A percentile compares a stretch with the other conserved stretches of the same genome.
Evolutionary conservation across 2,329 filamentous ascomycete genomes (phyloP).

Genomic region (Penicillium capsulatum): DNA sequence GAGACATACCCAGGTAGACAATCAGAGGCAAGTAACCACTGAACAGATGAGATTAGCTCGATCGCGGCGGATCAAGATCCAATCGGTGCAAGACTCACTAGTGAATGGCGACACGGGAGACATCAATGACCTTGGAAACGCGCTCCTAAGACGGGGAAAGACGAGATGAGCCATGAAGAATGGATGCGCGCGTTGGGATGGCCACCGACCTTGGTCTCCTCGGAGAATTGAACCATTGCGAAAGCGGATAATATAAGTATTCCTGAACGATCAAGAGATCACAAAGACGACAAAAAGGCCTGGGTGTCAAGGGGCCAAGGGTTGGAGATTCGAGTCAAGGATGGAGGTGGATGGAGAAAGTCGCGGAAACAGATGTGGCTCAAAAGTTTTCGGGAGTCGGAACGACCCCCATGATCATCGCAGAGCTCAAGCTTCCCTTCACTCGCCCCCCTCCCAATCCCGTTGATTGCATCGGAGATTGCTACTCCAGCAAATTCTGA

Average conservation of each 20-base stretch:
- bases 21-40: constrained; percentile 96
- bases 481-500: too few relatives aligned
- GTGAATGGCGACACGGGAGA: constrained; percentile 89
- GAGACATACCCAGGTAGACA: constrained; percentile 78
- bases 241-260: neutral
- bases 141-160: constrained; percentile 68
- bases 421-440: constrained; percentile 14
- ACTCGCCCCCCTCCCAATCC: neutral
- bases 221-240: constrained; percentile 66
- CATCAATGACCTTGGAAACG: constrained; percentile 92
- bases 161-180: constrained; percentile 1
- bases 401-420: constrained; percentile 21
- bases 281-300: neutral
- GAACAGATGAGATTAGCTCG: constrained; percentile 18
- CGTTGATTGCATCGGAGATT: neutral
- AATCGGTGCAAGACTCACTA: constrained; percentile 61
- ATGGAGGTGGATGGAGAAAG: constrained; percentile 16
- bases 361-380: constrained; percentile 16
- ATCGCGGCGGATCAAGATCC: neutral
- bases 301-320: neutral
- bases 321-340: constrained; percentile 11
- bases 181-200: neutral
- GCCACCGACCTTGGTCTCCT: constrained; percentile 81
- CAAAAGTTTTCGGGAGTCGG: constrained; percentile 32
- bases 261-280: neutral